Base-by-base conservation (phyloP, 192 early-diverging fungal species). In the Geranomyces variabilis region DNA sequence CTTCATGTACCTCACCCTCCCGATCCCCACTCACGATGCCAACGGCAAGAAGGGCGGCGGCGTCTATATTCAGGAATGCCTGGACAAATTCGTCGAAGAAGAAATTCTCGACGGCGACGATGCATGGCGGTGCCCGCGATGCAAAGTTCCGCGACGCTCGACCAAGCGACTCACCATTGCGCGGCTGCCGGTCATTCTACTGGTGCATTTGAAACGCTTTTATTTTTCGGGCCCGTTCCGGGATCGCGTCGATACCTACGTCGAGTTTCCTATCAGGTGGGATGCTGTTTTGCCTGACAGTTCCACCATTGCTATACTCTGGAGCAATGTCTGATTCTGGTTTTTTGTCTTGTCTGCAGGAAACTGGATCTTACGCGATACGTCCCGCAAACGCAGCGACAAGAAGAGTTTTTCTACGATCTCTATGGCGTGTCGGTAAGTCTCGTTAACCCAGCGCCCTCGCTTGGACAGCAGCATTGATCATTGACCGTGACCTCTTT, bases 201-300 rank as follows among this genome's bases (percentile, higher is more conserved):
- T 98, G 57, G 87, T 99, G 58, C 94, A 98, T 66, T 67, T 99
- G 70, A 99, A 98, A 77, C 87, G 96, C 57, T 99, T 98, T 63
- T 96, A 90, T 21, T 94, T 84, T 34, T 81, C 93, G 61, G 96
- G 96, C 0, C 95, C 94, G 9, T 98, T 98, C 76, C 87, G 91
- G 47, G 90, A 96, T 75, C 97, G 97, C 72, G 74, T 99, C 31
- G 94, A 95, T 55, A 92, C 91, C 0, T 81, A 87, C 71, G 94
- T 98, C 0, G 80, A 91, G 57, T 94, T 94, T 65, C 95, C 96
- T 2, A 80, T 94, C 30, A 62, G 17, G 78, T 80, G 58, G 29
- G 58, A 29, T 30, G 29, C 15, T 34, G 31, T 26, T 28, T 10
- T 3, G 36, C 36, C n/a, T n/a, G 36, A 41, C 36, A 49, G 45